Evolutionary conservation across 768 basidiomycete species (phyloP).

Genomic region (Mycena metata): DNA sequence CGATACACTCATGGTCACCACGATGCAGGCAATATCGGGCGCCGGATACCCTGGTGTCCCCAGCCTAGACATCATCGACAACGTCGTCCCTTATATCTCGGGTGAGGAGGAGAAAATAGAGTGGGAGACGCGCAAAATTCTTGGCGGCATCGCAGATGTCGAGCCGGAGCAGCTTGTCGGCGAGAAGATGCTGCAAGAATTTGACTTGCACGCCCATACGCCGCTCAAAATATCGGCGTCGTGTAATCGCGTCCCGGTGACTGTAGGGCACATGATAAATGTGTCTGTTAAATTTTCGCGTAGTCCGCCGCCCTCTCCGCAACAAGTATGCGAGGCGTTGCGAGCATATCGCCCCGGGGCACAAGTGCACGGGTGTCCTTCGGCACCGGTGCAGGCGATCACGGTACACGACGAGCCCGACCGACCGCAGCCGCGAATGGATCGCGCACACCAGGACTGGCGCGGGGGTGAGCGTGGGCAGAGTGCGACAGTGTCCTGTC

Average conservation of each 20-base stretch:
- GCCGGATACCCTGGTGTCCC: constrained; percentile 97
- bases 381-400: constrained; percentile 86
- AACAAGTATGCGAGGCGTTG: constrained; percentile 89
- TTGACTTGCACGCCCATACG: constrained; percentile 86
- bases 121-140: constrained; percentile 98
- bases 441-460: constrained; percentile 92
- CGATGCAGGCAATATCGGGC: constrained; percentile 98
- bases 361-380: constrained; percentile 82
- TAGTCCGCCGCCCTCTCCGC: constrained; percentile 86
- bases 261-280: constrained; percentile 95
- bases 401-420: constrained; percentile 95
- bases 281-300: constrained; percentile 88
- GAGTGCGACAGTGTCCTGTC: constrained; percentile 91
- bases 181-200: constrained; percentile 61
- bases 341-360: constrained; percentile 80
- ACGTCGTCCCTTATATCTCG: constrained; percentile 93
- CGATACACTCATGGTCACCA: constrained; percentile 91
- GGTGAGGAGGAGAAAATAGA: constrained; percentile 99
- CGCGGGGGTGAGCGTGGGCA: constrained; percentile 90
- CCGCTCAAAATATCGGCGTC: constrained; percentile 93
- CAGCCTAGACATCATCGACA: constrained; percentile 93
- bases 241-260: constrained; percentile 95
- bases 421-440: constrained; percentile 93
- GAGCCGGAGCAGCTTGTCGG: constrained; percentile 47
- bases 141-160: constrained; percentile 80